A percentile compares a stretch with the other conserved stretches of the same genome.
phyloP scores from a whole-genome alignment of 2,329 filamentous ascomycete genomes.

The Fusarium nanum region DNA sequence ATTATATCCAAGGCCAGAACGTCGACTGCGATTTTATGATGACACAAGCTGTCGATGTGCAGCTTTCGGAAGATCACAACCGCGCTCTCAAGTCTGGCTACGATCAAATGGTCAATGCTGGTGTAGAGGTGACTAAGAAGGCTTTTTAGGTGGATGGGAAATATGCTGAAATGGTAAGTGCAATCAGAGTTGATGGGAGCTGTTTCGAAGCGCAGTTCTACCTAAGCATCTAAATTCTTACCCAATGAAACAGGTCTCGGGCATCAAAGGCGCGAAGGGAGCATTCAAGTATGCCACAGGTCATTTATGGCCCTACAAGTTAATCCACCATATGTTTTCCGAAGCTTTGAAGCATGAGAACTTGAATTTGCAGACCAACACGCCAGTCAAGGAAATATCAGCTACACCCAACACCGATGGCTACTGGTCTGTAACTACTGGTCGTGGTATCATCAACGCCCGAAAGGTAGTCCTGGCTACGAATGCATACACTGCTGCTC shows the following conservation, averaged over 20 bases:
- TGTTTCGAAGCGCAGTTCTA: too few relatives aligned
- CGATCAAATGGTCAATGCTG: conserved; percentile 47
- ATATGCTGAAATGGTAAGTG: conserved; percentile 41
- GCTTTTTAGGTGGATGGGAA: conserved; percentile 9
- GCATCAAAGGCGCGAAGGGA: conserved; percentile 28
- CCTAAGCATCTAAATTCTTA: rapidly evolving
- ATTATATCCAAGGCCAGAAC: conserved; percentile 51
- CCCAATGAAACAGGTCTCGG: too few relatives aligned
- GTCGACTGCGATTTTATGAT: conserved; percentile 60
- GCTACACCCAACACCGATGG: conserved; percentile 2
- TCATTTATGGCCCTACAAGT: conserved; percentile 51
- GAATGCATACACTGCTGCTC: conserved; percentile 1
- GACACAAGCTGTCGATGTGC: conserved; percentile 55
- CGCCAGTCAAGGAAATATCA: conserved; percentile 39
- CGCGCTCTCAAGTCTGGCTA: conserved; percentile 45
- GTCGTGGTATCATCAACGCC: conserved; percentile 57
- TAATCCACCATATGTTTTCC: conserved; percentile 45
- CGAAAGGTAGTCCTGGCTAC: neutral
- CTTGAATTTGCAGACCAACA: conserved; percentile 49
- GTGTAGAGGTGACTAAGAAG: neutral
- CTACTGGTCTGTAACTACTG: conserved; percentile 15
- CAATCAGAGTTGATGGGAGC: rapidly evolving
- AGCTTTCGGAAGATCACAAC: conserved; percentile 45
- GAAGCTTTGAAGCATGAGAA: conserved; percentile 31
- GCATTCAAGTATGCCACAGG: conserved; percentile 49